These are phyloP conservation scores for Westerdykella sp. DNA, from an alignment of 2,329 filamentous ascomycete species.

Conservation along the genomic window DNA sequence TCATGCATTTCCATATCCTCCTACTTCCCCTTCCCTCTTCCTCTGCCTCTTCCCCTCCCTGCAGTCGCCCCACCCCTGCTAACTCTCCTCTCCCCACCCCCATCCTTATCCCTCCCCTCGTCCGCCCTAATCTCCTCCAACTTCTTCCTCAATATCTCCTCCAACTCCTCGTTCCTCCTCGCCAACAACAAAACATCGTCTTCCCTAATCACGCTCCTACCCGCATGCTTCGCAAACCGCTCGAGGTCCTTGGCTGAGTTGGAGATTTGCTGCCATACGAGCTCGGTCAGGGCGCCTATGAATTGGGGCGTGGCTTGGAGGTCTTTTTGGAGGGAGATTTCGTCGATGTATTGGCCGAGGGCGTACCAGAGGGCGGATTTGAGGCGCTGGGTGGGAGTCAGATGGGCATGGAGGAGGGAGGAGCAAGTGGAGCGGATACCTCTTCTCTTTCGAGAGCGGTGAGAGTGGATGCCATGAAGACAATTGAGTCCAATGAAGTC, in stretches of 20 bases:
- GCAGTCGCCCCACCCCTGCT: slow-evolving; percentile 1
- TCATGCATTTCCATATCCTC: background rate
- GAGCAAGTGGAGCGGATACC: slow-evolving; percentile 7
- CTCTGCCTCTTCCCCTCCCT: slow-evolving; percentile 18
- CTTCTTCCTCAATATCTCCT: slow-evolving; percentile 65
- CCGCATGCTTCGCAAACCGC: slow-evolving; percentile 62
- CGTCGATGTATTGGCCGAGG: slow-evolving; percentile 64
- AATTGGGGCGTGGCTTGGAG: slow-evolving; percentile 89
- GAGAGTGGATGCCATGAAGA: slow-evolving; percentile 20
- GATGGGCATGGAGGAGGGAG: background rate
- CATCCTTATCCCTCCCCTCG: slow-evolving; percentile 15
- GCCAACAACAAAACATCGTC: slow-evolving; percentile 85
- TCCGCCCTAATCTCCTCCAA: slow-evolving; percentile 48
- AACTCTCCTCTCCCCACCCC: background rate
- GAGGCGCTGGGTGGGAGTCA: slow-evolving; percentile 39
- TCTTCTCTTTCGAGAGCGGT: slow-evolving; percentile 28
- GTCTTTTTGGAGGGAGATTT: slow-evolving; percentile 65
- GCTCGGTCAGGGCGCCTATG: slow-evolving; percentile 68
- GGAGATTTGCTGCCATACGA: slow-evolving; percentile 75
- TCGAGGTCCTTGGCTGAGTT: slow-evolving; percentile 54
- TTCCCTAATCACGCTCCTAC: slow-evolving; percentile 69
- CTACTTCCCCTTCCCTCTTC: slow-evolving; percentile 14
- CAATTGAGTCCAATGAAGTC: background rate
- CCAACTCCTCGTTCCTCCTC: slow-evolving; percentile 77
- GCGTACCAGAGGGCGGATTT: slow-evolving; percentile 40